Evolutionary conservation across 805 yeast species (phyloP).

Genomic region (Ogataea ramenticola): DNA sequence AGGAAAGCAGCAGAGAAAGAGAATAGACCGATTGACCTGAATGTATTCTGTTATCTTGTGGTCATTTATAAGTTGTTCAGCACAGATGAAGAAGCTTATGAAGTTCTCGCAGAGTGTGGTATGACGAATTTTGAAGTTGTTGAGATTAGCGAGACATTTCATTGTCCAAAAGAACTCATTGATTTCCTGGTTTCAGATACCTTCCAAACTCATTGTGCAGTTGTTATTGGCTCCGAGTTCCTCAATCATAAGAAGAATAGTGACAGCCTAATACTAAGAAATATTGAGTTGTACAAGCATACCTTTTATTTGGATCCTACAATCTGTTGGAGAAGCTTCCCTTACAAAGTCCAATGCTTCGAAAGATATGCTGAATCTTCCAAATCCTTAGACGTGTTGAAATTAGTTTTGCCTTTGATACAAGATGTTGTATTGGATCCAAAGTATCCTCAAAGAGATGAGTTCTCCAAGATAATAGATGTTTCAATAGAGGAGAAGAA

Average conservation of each 20-base stretch:
- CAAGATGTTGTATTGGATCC: conserved; percentile 22
- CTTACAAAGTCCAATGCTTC: conserved; percentile 10
- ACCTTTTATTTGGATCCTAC: background rate
- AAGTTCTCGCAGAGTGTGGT: conserved; percentile 27
- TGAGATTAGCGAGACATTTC: conserved; percentile 23
- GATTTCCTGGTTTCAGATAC: conserved; percentile 7
- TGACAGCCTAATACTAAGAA: conserved; percentile 6
- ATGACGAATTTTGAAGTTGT: conserved; percentile 24
- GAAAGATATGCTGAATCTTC: conserved; percentile 17
- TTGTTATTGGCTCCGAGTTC: conserved; percentile 3
- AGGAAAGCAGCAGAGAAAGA: conserved; percentile 8
- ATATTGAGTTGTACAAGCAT: conserved; percentile 4
- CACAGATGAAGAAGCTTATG: conserved; percentile 28
- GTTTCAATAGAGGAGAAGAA: conserved; percentile 15
- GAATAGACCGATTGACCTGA: conserved; percentile 8
- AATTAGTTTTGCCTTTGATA: conserved; percentile 15
- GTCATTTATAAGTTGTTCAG: conserved; percentile 27
- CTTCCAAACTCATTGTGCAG: conserved; percentile 4
- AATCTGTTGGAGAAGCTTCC: conserved; percentile 11
- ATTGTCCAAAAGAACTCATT: conserved; percentile 27
- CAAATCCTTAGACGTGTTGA: conserved; percentile 15
- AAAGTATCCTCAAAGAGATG: conserved; percentile 20
- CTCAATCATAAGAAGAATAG: conserved; percentile 3
- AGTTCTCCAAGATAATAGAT: conserved; percentile 7
- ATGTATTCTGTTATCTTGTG: conserved; percentile 25